A percentile compares a stretch with the other conserved stretches of the same genome.
Evolutionary conservation across 352 stramenopile genomes (phyloP).

Genomic region (Globisporangium cederbergense): DNA sequence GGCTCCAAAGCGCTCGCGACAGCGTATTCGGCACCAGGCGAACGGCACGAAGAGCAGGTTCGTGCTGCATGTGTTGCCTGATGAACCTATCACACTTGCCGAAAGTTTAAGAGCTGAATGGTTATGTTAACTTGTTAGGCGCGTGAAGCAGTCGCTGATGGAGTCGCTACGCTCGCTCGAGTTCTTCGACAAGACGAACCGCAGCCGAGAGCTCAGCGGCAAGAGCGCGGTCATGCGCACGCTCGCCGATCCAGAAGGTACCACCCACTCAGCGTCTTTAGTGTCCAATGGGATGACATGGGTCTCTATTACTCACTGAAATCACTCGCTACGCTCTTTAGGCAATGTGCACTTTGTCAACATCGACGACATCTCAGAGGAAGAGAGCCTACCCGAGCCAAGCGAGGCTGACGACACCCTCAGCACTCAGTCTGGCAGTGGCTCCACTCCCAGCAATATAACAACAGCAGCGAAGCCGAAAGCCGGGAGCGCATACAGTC

Average conservation of each 20-base stretch:
- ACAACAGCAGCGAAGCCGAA: neutral
- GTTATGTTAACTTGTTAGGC: conserved; percentile 17
- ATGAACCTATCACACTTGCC: neutral
- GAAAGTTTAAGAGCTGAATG: neutral
- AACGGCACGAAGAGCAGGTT: conserved; percentile 31
- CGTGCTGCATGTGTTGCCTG: neutral
- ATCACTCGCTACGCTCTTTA: conserved; percentile 2
- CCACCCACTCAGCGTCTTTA: neutral
- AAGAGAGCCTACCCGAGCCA: conserved; percentile 7
- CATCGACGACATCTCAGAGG: conserved; percentile 50
- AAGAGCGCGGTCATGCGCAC: conserved; percentile 62
- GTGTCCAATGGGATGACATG: neutral
- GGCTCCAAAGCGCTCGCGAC: conserved; percentile 42
- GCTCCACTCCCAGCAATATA: neutral
- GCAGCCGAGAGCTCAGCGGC: conserved; percentile 54
- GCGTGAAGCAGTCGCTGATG: conserved; percentile 67
- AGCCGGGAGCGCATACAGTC: conserved; percentile 1
- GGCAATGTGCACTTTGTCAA: conserved; percentile 79
- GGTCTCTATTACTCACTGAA: neutral
- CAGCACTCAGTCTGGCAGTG: neutral
- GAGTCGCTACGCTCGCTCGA: conserved; percentile 66
- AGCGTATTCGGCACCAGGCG: conserved; percentile 28
- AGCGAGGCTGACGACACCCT: conserved; percentile 12
- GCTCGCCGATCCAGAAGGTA: conserved; percentile 57
- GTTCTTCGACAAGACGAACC: conserved; percentile 75